Evolutionary conservation across 768 basidiomycete species (phyloP).

Genomic region (Phallus indusiatus): DNA sequence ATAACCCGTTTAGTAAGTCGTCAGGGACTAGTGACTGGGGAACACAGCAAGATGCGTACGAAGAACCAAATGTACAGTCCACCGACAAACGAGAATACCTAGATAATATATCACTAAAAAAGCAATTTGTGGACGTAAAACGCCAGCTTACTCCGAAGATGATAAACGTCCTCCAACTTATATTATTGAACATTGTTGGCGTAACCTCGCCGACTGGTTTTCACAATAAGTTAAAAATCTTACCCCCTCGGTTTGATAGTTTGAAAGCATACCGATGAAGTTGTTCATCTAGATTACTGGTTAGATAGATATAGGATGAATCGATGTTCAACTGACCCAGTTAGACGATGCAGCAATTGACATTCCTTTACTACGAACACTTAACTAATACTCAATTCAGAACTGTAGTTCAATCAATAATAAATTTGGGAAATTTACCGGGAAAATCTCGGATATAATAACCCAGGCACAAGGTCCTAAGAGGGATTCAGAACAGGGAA

Average conservation of each 20-base stretch:
- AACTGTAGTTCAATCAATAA: slow-evolving; percentile 17
- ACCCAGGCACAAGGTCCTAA: slow-evolving; percentile 65
- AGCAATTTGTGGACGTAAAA: neutral
- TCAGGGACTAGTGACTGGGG: too few relatives aligned
- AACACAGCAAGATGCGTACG: slow-evolving; percentile 26
- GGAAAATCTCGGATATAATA: slow-evolving; percentile 67
- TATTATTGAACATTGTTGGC: slow-evolving; percentile 57
- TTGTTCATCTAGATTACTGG: slow-evolving; percentile 52
- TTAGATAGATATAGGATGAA: neutral
- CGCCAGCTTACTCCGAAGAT: slow-evolving; percentile 53
- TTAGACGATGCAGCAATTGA: slow-evolving; percentile 70
- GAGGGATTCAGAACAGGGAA: neutral
- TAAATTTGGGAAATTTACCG: slow-evolving; percentile 17
- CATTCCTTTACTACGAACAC: slow-evolving; percentile 65
- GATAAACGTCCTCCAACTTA: slow-evolving; percentile 64
- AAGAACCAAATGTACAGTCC: slow-evolving; percentile 58
- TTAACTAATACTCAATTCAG: slow-evolving; percentile 25
- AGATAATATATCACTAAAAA: slow-evolving; percentile 1
- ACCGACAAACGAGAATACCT: slow-evolving; percentile 59
- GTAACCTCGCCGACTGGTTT: slow-evolving; percentile 54
- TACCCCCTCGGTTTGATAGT: neutral
- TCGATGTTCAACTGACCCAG: slow-evolving; percentile 36
- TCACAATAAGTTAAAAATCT: slow-evolving; percentile 16
- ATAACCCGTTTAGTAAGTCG: too few relatives aligned
- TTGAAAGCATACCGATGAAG: slow-evolving; percentile 46